These are phyloP conservation scores for Trametes cingulata DNA, from an alignment of 768 basidiomycete genomes.

Conservation along the genomic window DNA sequence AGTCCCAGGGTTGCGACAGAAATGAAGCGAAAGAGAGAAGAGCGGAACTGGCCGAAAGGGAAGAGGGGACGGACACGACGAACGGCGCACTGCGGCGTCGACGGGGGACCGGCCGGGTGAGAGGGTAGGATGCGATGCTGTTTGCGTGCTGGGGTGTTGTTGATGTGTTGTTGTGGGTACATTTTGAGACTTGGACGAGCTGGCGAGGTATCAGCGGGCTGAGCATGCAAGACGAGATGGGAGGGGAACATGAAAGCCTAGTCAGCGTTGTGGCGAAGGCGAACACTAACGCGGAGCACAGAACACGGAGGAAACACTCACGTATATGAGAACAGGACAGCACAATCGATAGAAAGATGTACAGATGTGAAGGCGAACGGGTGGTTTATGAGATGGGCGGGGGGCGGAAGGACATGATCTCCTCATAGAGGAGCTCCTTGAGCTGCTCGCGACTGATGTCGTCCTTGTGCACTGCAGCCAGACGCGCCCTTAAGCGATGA, in stretches of 20 bases:
- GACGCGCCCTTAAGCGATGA: constrained; percentile 4
- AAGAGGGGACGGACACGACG: neutral
- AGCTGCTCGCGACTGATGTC: constrained; percentile 94
- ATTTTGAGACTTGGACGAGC: constrained; percentile 9
- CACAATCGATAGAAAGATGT: constrained; percentile 2
- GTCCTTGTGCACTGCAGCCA: constrained; percentile 79
- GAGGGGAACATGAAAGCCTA: neutral
- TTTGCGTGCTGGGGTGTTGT: no score
- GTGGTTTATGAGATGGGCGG: constrained; percentile 45
- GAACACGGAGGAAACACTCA: neutral
- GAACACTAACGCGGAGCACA: neutral
- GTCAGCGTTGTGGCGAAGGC: neutral
- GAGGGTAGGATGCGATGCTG: neutral
- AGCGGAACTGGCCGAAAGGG: neutral
- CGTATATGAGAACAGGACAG: constrained; percentile 21
- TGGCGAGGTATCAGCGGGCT: constrained; percentile 9
- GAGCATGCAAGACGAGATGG: neutral
- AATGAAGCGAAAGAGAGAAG: neutral
- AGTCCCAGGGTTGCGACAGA: neutral
- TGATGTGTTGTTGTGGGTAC: neutral
- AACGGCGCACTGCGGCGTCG: constrained; percentile 5
- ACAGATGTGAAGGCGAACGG: neutral
- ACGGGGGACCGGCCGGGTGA: neutral
- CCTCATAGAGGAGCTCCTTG: constrained; percentile 91
- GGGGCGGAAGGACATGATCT: constrained; percentile 89